These are phyloP conservation scores for Pyrenopolyporus hunteri DNA, from an alignment of 495 filamentous ascomycete genomes.

Conservation along the genomic window DNA sequence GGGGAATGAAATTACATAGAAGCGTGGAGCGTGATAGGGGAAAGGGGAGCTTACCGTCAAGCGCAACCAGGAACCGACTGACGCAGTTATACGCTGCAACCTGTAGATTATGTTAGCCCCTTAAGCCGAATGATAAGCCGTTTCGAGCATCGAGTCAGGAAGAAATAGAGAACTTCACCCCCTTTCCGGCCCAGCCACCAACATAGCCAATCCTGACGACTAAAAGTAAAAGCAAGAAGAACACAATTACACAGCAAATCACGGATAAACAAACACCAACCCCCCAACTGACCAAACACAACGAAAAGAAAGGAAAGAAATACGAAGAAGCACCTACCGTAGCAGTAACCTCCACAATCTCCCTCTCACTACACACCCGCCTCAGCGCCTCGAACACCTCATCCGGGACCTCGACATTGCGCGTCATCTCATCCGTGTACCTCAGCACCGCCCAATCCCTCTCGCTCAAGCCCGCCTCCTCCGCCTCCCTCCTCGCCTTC, in stretches of 20 bases:
- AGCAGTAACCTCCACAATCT: conserved; percentile 79
- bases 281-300: not conserved
- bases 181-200: too few species aligned
- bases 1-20: not conserved
- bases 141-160: too few species aligned
- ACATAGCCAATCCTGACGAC: too few species aligned
- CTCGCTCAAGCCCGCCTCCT: conserved; percentile 51
- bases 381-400: conserved; percentile 66
- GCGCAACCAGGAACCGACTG: conserved; percentile 79
- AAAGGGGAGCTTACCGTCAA: conserved; percentile 65
- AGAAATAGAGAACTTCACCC: too few species aligned
- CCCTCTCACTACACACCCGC: conserved; percentile 64
- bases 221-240: too few species aligned
- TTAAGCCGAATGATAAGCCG: too few species aligned
- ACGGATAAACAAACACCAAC: too few species aligned
- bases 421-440: conserved; percentile 80
- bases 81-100: conserved; percentile 87
- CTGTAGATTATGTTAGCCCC: conserved; percentile 22
- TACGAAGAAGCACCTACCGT: conserved; percentile 54
- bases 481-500: conserved; percentile 28
- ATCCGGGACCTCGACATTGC: conserved; percentile 66
- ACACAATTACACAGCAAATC: too few species aligned
- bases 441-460: conserved; percentile 68
- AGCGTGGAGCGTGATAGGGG: not conserved
- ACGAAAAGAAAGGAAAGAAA: conserved; percentile 1